phyloP scores from a whole-genome alignment of 2,329 filamentous ascomycete species.

The Orbilia blumenaviensis region DNA sequence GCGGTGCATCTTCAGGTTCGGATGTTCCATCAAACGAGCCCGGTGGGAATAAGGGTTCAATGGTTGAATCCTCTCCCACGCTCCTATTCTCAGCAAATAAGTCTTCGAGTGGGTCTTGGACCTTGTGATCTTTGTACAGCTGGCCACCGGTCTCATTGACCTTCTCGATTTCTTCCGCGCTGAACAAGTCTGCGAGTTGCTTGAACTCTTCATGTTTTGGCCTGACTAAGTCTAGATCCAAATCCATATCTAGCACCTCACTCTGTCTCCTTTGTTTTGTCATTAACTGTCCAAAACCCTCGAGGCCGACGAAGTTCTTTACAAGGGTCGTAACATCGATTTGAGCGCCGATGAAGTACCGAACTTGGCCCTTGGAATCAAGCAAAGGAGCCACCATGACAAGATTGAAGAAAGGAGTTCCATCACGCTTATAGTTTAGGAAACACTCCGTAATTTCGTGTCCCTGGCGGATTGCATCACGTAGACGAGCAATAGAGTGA shows the following conservation, averaged over 20 bases:
- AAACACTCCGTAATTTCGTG: slow-evolving; percentile 78
- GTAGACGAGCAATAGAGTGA: slow-evolving; percentile 70
- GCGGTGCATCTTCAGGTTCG: slow-evolving; percentile 50
- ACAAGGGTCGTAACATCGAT: slow-evolving; percentile 75
- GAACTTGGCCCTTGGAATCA: slow-evolving; percentile 72
- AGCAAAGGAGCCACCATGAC: slow-evolving; percentile 77
- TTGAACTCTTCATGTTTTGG: slow-evolving; percentile 67
- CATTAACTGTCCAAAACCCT: slow-evolving; percentile 68
- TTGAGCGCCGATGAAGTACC: slow-evolving; percentile 77
- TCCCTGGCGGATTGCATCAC: slow-evolving; percentile 70
- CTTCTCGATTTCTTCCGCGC: slow-evolving; percentile 71
- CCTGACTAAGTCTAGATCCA: slow-evolving; percentile 30
- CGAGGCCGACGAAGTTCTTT: slow-evolving; percentile 72
- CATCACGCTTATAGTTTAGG: slow-evolving; percentile 79
- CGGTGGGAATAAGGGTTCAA: slow-evolving; percentile 19
- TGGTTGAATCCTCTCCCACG: background rate
- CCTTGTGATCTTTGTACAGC: slow-evolving; percentile 64
- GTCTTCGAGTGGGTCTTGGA: slow-evolving; percentile 3
- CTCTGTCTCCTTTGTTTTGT: slow-evolving; percentile 57
- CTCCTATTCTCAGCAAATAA: background rate
- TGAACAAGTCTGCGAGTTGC: slow-evolving; percentile 75
- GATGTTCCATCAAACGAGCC: slow-evolving; percentile 51
- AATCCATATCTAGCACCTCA: slow-evolving; percentile 48
- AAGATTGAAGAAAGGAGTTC: slow-evolving; percentile 79
- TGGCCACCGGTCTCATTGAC: slow-evolving; percentile 71